A percentile compares a stretch with the other conserved stretches of the same genome.
Evolutionary conservation across 1,284 basidiomycete species (phyloP).

Genomic region (Naganishia liquefaciens): DNA sequence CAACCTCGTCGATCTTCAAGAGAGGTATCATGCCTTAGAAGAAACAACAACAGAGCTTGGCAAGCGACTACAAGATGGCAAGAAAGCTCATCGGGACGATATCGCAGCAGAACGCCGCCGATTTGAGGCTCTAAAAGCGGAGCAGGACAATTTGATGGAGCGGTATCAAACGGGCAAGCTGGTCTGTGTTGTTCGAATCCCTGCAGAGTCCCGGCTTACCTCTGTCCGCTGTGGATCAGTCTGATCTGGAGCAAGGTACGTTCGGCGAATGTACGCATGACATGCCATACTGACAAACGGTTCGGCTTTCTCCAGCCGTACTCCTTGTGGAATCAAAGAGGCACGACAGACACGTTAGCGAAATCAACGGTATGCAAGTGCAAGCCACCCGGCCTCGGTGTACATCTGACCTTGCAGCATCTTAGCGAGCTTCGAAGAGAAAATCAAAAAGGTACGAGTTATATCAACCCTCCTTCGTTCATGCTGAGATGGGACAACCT

Average conservation of each 20-base stretch:
- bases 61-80: slow-evolving; percentile 18
- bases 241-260: slow-evolving; percentile 10
- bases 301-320: no score
- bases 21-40: neutral
- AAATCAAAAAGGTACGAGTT: neutral
- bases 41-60: slow-evolving; percentile 4
- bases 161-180: slow-evolving; percentile 17
- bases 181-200: neutral
- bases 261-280: no score
- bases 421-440: slow-evolving; percentile 4
- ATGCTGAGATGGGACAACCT: neutral
- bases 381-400: no score
- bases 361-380: neutral
- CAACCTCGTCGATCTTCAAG: neutral
- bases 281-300: no score
- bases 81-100: slow-evolving; percentile 14
- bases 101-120: slow-evolving; percentile 4
- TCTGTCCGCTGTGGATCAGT: neutral
- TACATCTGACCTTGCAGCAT: neutral
- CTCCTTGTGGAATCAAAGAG: no score
- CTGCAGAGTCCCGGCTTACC: neutral
- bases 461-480: neutral
- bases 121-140: slow-evolving; percentile 8
- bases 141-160: slow-evolving; percentile 12
- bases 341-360: slow-evolving; percentile 2